Conservation (phyloP, 2,329 filamentous ascomycete species). For the Fusarium sp. region DNA sequence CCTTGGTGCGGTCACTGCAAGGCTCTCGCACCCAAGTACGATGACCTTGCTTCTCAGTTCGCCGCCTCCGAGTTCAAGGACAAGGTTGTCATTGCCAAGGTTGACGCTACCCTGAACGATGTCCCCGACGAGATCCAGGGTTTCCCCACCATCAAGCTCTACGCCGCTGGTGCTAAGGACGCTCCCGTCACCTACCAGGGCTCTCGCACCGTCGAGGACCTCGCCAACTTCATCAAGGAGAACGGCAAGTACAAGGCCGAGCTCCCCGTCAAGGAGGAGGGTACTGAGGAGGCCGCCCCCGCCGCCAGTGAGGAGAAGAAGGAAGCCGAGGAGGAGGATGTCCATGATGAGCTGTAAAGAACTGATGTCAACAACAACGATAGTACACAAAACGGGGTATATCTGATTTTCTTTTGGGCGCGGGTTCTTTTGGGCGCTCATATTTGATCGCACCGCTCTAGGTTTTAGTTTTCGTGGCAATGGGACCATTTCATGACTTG, state of each 20-base stretch:
- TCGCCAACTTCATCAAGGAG: constrained; percentile 91
- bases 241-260: constrained; percentile 90
- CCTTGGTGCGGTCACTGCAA: constrained; percentile 99
- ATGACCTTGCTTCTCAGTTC: constrained; percentile 85
- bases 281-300: constrained; percentile 64
- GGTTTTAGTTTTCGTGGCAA: constrained; percentile 44
- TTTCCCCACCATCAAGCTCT: constrained; percentile 99
- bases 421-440: constrained; percentile 44
- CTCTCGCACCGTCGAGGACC: constrained; percentile 87
- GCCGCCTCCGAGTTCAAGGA: constrained; percentile 80
- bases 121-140: constrained; percentile 96
- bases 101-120: constrained; percentile 95
- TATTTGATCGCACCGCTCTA: constrained; percentile 34
- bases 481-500: constrained; percentile 38
- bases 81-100: constrained; percentile 94
- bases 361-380: constrained; percentile 41
- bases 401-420: constrained; percentile 47
- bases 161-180: constrained; percentile 87
- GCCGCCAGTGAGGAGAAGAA: constrained; percentile 62
- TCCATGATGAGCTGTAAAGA: constrained; percentile 81
- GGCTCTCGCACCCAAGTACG: constrained; percentile 95
- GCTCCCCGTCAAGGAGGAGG: constrained; percentile 65
- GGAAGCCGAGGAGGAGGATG: constrained; percentile 55
- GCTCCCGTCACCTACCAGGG: constrained; percentile 87
- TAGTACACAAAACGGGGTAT: constrained; percentile 43